Base-by-base conservation (phyloP, 257 asterid genomes). In the Petrea volubilis region DNA sequence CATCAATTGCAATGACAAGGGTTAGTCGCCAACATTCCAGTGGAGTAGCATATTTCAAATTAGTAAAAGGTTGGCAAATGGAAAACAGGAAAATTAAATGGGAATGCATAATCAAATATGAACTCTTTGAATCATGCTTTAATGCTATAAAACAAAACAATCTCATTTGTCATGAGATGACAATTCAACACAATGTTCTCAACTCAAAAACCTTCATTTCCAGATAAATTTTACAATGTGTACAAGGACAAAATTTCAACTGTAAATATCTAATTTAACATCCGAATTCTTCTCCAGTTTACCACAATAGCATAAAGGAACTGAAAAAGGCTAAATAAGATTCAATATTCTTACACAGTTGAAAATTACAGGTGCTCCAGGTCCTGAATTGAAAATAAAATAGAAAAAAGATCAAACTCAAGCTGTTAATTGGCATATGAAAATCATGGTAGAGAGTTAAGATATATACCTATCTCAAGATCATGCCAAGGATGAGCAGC, bases 401-500 rank as follows among this genome's bases (percentile, higher is more conserved):
- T 40, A 34, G 52, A 43, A 55, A 74, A 20, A 36, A 58, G 18
- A 33, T 56, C 15, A 77, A 29, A 18, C 11, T n/a, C 49, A 33
- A 46, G 66, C 74, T 38, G 27, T 13, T 15, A 24, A 20, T 74
- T 27, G 31, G 68, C 29, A 21, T 28, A 6, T 36, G 46, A 61
- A 58, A 27, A 55, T 24, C 51, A 56, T n/a, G 36, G 75, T n/a
- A 58, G 64, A 53, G 75, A 68, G 50, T 41, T 59, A 24, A 27
- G 36, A 68, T 59, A 78, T 27, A 58, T 80, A 90, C 98, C 98
- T 61, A 92, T 88, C 87, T 92, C 98, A 70, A 95, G 98, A 79
- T 95, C 98, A 81, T 95, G 99, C 99, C 99, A 91, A 7, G 98
- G 98, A 84, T 95, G 99, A 68, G 98, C 98, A 74, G 99, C 96